These are phyloP conservation scores for Solanum okadae DNA, from an alignment of 257 asterid genomes.

Conservation along the genomic window DNA sequence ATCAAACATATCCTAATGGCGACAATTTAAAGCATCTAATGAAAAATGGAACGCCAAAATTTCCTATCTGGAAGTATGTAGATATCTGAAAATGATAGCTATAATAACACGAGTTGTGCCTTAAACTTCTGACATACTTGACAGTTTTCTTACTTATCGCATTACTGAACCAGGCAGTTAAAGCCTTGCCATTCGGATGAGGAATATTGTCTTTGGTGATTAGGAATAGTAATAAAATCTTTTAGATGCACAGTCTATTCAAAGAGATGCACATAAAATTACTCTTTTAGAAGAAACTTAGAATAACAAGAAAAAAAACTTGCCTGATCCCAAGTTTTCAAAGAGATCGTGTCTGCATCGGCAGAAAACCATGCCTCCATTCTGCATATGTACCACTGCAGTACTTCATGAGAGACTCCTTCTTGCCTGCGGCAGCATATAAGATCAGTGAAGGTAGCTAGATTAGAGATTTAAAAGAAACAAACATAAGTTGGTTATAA, in stretches of 20 bases:
- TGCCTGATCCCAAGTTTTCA: conserved; percentile 96
- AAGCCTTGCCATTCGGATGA: background rate
- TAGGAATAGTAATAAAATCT: background rate
- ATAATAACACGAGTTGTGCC: background rate
- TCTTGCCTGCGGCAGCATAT: conserved; percentile 40
- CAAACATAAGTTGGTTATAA: background rate
- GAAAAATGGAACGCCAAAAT: background rate
- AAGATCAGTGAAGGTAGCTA: background rate
- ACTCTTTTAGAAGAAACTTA: background rate
- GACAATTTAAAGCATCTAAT: background rate
- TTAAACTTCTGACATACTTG: background rate
- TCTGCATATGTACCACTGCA: conserved; percentile 96
- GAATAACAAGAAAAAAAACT: conserved; percentile 8
- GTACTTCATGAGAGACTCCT: conserved; percentile 82
- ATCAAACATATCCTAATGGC: background rate
- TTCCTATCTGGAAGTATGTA: background rate
- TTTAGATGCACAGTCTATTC: background rate
- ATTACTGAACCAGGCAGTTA: background rate
- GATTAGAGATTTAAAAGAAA: conserved; percentile 3
- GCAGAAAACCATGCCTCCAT: conserved; percentile 99
- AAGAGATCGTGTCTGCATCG: conserved; percentile 90
- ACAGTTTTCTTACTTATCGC: background rate
- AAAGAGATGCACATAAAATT: background rate
- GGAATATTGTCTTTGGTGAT: background rate
- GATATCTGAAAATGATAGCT: background rate